Evolutionary conservation across 2,329 filamentous ascomycete species (phyloP), one percentile per base, ranked within the genome.

Genomic region (Calycina herbarum): DNA sequence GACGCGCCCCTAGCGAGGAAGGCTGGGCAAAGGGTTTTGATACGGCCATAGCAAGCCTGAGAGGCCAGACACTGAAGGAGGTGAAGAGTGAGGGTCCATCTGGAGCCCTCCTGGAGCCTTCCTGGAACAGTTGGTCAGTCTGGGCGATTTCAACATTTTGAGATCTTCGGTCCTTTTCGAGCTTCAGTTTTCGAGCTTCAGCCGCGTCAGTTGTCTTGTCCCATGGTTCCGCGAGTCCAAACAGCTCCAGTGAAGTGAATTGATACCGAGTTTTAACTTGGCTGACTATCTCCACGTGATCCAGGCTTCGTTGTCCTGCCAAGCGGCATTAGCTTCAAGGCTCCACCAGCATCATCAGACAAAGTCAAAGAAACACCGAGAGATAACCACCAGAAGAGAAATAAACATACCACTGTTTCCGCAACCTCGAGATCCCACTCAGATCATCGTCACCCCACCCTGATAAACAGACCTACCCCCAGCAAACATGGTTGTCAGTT

Each of bases 401-500:
- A 51, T 51, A 51, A 51, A 51, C 45, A 51, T 27, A 51, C 45
- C 45, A 51, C 45, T 27, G 8, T n/a, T 24, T 51, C 45, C 20
- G 10, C 42, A 45, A n/a, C n/a, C 8, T 5, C 20, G 11, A 3
- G 8, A 24, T 4, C 45, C 45, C n/a, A 24, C 45, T 51, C 10
- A 10, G 3, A 51, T 51, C 45, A 51, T 24, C 45, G 8, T 10
- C 45, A 24, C 20, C 7, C n/a, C 45, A 10, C 8, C 20, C n/a
- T 7, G 2, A 51, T 24, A 51, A 27, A 11, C 45, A 51, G 20
- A 7, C 45, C 8, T 27, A 24, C 20, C 45, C 20, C 38, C 67
- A 57, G 68, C 70, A 75, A 76, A 64, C 63, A 81, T 80, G 79
- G 79, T 81, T 70, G 78, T 78, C 71, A 72, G 78, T 78, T 63